phyloP scores from a whole-genome alignment of 1,284 basidiomycete genomes.

The Leccinum subrobustum region DNA sequence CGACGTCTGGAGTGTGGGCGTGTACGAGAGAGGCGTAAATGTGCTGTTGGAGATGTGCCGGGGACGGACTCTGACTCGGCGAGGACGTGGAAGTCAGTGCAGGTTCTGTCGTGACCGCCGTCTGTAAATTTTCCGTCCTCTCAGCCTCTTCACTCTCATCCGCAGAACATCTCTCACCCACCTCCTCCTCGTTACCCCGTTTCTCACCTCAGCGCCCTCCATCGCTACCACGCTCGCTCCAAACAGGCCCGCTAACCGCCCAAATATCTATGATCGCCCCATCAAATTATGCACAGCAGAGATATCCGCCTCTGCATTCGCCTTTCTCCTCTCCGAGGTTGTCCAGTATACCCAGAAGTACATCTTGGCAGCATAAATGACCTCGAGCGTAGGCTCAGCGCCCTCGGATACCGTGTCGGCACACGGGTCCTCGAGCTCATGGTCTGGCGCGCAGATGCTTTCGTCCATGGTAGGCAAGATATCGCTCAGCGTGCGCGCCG shows the following conservation, averaged over 20 bases:
- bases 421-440: slow-evolving; percentile 79
- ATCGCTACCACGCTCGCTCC: slow-evolving; percentile 39
- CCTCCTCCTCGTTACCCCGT: slow-evolving; percentile 52
- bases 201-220: slow-evolving; percentile 61
- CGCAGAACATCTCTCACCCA: slow-evolving; percentile 61
- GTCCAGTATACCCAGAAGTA: slow-evolving; percentile 95
- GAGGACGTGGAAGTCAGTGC: slow-evolving; percentile 27
- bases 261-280: slow-evolving; percentile 82
- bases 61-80: slow-evolving; percentile 32
- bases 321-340: slow-evolving; percentile 89
- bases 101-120: not conserved
- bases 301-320: slow-evolving; percentile 79
- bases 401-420: slow-evolving; percentile 88
- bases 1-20: slow-evolving; percentile 73
- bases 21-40: slow-evolving; percentile 74
- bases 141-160: slow-evolving; percentile 57
- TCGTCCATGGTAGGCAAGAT: slow-evolving; percentile 50
- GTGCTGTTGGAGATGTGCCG: slow-evolving; percentile 62
- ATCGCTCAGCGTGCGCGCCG: slow-evolving; percentile 44
- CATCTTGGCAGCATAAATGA: slow-evolving; percentile 89
- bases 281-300: slow-evolving; percentile 80
- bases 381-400: slow-evolving; percentile 86
- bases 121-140: slow-evolving; percentile 26
- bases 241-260: slow-evolving; percentile 35
- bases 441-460: slow-evolving; percentile 54